Evolutionary conservation across 139 green algal genomes (phyloP).

Genomic region (Zygnema circumcarinatum): DNA sequence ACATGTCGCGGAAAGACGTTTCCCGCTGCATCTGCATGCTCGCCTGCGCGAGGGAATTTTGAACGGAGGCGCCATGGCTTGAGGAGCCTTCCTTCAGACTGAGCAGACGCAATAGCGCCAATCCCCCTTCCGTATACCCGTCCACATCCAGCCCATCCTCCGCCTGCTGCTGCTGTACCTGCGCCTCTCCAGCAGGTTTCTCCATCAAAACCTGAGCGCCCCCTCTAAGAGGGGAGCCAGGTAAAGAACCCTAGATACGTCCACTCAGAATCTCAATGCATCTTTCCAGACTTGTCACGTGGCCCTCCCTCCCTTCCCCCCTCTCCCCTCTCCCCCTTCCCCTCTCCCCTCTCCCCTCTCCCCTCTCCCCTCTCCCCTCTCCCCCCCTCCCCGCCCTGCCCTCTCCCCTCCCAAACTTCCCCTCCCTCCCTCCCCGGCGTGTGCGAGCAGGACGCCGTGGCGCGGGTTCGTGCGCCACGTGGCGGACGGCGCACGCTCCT

Average conservation of each 20-base stretch:
- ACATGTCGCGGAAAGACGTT: neutral
- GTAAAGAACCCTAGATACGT: too few relatives aligned
- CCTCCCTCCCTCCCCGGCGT: neutral
- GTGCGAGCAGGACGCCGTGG: conserved; percentile 40
- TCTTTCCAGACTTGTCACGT: neutral
- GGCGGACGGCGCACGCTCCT: conserved; percentile 9
- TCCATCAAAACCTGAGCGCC: too few relatives aligned
- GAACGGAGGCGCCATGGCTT: neutral
- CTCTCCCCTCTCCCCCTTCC: neutral
- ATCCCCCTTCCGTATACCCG: neutral
- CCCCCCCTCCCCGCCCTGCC: neutral
- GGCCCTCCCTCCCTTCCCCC: neutral
- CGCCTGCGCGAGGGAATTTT: neutral
- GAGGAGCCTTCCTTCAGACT: neutral
- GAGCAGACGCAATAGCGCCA: neutral
- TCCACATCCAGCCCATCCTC: too few relatives aligned
- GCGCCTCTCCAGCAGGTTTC: too few relatives aligned
- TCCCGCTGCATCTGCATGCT: neutral
- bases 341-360: neutral
- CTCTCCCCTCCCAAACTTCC: neutral
- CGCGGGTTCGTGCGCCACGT: too few relatives aligned
- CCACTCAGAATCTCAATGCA: too few relatives aligned
- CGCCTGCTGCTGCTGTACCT: too few relatives aligned
- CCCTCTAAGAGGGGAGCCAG: too few relatives aligned
- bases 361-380: neutral